A percentile compares a stretch with the other conserved stretches of the same genome.
Conservation (phyloP, 768 basidiomycete species). For the Fistulinella prunicolor region DNA sequence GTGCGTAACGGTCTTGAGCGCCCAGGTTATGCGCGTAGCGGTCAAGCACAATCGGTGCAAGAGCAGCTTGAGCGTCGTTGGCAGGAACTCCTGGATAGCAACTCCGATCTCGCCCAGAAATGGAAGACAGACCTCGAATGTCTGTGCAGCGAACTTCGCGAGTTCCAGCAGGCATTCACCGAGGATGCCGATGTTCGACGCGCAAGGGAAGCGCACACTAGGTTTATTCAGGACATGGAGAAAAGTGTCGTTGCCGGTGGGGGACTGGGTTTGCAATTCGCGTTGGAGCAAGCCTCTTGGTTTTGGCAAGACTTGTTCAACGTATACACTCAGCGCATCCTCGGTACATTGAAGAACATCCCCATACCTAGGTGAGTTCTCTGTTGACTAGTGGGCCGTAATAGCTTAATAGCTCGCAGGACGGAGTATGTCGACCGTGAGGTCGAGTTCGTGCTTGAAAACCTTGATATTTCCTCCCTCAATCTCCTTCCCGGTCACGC, state of each 20-base stretch:
- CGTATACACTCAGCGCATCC: conserved; percentile 64
- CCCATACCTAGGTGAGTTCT: conserved; percentile 63
- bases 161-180: conserved; percentile 45
- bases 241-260: conserved; percentile 37
- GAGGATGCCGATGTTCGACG: conserved; percentile 49
- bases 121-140: conserved; percentile 51
- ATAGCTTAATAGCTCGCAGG: conserved; percentile 32
- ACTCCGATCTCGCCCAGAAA: conserved; percentile 40
- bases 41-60: conserved; percentile 40
- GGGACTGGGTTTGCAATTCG: conserved; percentile 45
- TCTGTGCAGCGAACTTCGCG: conserved; percentile 43
- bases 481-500: conserved; percentile 66
- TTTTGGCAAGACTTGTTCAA: conserved; percentile 81
- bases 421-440: conserved; percentile 70
- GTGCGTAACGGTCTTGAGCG: conserved; percentile 46
- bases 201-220: conserved; percentile 45
- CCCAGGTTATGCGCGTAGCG: conserved; percentile 50
- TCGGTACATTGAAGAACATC: conserved; percentile 52
- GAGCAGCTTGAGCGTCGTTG: conserved; percentile 50
- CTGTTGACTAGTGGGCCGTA: background rate
- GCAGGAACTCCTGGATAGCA: conserved; percentile 44
- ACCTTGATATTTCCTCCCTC: conserved; percentile 66
- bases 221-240: conserved; percentile 49
- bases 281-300: conserved; percentile 65
- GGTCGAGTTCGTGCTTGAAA: conserved; percentile 72